These are phyloP conservation scores for Piper betle DNA, from an alignment of 164 flowering plant species.

Conservation along the genomic window DNA sequence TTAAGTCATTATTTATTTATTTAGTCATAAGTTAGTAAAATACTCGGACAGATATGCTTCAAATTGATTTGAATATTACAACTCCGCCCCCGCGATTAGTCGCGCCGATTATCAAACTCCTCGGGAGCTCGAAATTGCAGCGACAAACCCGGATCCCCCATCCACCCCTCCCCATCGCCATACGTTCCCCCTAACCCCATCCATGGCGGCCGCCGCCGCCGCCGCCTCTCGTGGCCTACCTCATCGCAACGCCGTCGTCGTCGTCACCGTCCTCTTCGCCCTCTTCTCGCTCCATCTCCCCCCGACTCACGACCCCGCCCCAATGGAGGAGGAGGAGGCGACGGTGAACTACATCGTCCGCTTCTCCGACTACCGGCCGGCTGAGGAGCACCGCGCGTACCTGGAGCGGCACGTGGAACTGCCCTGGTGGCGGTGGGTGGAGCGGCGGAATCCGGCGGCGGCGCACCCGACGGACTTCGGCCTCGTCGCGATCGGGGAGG, in stretches of 20 bases:
- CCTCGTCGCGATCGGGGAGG: conserved; percentile 43
- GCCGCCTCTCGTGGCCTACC: background rate
- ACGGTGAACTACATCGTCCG: conserved; percentile 56
- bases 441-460: conserved; percentile 62
- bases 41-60: no score
- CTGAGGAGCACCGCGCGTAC: conserved; percentile 42
- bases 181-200: background rate
- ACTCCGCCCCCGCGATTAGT: no score
- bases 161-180: background rate
- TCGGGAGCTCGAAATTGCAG: background rate
- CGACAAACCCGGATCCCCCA: background rate
- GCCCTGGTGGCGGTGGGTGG: conserved; percentile 80
- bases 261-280: conserved; percentile 15
- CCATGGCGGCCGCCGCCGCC: background rate
- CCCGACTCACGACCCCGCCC: background rate
- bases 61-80: no score
- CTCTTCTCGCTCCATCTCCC: conserved; percentile 25
- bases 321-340: background rate
- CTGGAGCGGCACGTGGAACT: conserved; percentile 28
- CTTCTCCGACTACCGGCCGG: conserved; percentile 42
- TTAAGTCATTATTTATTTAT: no score
- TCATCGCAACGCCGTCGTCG: background rate
- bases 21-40: no score
- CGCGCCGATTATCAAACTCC: no score
- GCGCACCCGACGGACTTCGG: conserved; percentile 85